Base-by-base conservation (phyloP, 2,329 filamentous ascomycete species). In the Hymenoscyphus fructigenus region DNA sequence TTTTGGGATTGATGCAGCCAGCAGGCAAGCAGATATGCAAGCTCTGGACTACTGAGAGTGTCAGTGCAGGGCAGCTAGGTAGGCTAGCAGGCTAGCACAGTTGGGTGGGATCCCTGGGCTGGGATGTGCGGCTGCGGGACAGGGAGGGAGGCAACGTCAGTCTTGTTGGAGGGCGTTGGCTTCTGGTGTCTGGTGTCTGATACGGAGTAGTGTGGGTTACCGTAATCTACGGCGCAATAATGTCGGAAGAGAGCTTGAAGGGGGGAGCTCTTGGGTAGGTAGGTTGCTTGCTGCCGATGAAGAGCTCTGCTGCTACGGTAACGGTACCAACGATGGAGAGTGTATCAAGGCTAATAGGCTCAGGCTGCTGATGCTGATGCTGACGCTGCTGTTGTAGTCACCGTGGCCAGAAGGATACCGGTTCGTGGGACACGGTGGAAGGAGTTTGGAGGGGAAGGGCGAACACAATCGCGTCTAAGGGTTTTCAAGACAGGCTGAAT, bases 21-120 rank as follows among this genome's bases (percentile, higher is more conserved):
- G 68, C 69, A 67, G 59, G 50, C n/a, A 55, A 61, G 34, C 62
- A 29, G 58, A 59, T 44, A 38, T 29, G 29, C 20, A 57, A 34
- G 55, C 55, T 50, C 20, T 50, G 44, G 44, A 23, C 9, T 36
- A 36, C 20, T 23, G 44, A 15, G 44, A 26, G 56, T 32, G 56
- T 36, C 17, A 32, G 56, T 34, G 15, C 34, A 29, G 44, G 6
- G 34, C 34, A 36, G 34, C 34, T 14, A 9, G 14, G 34, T 10
- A 36, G 10, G 34, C 10, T 14, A 10, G 34, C 4, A 14, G 34
- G 34, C 34, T 36, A 32, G 29, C 29, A 32, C 41, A 44, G 7
- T 5, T n/a, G 47, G 47, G 20, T 20, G 47, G 47, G 47, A 50
- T 50, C 47, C 47, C 47, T 50, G 47, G n/a, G 9, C 47, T 50